Base-by-base conservation (phyloP, 1,284 basidiomycete species). In the Puccinia hordei region DNA sequence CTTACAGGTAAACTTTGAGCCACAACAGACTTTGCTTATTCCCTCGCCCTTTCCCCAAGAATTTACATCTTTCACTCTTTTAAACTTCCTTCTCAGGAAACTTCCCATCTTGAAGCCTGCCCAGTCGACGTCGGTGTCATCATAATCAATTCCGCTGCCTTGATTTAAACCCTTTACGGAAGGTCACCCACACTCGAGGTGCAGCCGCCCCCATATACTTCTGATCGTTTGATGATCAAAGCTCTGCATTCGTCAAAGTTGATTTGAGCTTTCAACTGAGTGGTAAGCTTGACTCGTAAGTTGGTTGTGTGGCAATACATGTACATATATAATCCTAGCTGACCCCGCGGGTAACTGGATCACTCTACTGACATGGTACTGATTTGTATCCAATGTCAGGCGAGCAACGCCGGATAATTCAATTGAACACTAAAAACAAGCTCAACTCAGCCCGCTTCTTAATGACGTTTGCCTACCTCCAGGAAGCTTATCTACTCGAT, bases 401-500 rank as follows among this genome's bases (percentile, higher is more conserved):
- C 24, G 41, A 19, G 38, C 22, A n/a, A 10, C 61, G 35, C 61
- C 19, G 19, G 33, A 27, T 12, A 59, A 33, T 33, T 15, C n/a
- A 3, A 8, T 59, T 57, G 55, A 24, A 27, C 24, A 57, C 9
- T n/a, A n/a, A n/a, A 35, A 24, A 35, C 24, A 35, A 2, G 30
- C 59, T 15, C 33, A 5, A 35, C 33, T 24, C 12, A n/a, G n/a
- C n/a, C n/a, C 27, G 30, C 19, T 19, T 30, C 10, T 4, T 41
- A 6, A 17, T 41, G n/a, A 13, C 24, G 35, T 71, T 46, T 12
- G 27, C 46, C 27, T 51, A 53, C 33, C 68, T 30, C 33, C 46
- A 53, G 68, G 68, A 71, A 24, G 46, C 24, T 27, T 71, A 53
- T 71, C 30, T 53, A 9, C 27, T 49, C 49, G n/a, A 53, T 46